Conservation (phyloP, 805 yeast genomes). For the Cyberlindnera meyerae region DNA sequence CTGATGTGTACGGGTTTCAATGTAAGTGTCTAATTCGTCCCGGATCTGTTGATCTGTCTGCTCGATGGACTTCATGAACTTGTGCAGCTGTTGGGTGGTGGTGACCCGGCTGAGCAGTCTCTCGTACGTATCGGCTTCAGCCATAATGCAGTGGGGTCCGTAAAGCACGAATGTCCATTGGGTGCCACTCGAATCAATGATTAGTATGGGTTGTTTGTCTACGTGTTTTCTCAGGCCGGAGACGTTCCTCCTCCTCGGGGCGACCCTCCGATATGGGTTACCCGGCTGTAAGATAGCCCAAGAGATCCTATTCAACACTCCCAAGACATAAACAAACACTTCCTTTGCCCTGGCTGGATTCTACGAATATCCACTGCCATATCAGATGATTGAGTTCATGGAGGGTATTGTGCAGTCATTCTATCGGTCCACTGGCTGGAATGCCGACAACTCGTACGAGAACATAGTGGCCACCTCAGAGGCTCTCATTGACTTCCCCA, state of each 20-base stretch:
- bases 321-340: too few relatives aligned
- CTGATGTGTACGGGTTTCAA: constrained; percentile 23
- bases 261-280: too few relatives aligned
- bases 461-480: constrained; percentile 68
- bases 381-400: constrained; percentile 60
- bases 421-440: constrained; percentile 70
- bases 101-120: constrained; percentile 21
- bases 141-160: background rate
- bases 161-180: too few relatives aligned
- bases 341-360: too few relatives aligned
- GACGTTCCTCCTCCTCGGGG: too few relatives aligned
- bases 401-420: constrained; percentile 76
- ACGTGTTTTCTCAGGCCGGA: too few relatives aligned
- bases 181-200: too few relatives aligned
- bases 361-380: too few relatives aligned
- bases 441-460: constrained; percentile 70
- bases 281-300: too few relatives aligned
- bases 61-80: constrained; percentile 24
- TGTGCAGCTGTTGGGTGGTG: constrained; percentile 20
- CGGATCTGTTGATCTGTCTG: constrained; percentile 19
- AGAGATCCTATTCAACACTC: too few relatives aligned
- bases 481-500: constrained; percentile 61
- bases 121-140: constrained; percentile 16
- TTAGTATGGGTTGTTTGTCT: too few relatives aligned
- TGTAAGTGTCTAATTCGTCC: constrained; percentile 23